These are phyloP conservation scores for Didymosphaeria variabile DNA, from an alignment of 2,329 filamentous ascomycete genomes.

Conservation along the genomic window DNA sequence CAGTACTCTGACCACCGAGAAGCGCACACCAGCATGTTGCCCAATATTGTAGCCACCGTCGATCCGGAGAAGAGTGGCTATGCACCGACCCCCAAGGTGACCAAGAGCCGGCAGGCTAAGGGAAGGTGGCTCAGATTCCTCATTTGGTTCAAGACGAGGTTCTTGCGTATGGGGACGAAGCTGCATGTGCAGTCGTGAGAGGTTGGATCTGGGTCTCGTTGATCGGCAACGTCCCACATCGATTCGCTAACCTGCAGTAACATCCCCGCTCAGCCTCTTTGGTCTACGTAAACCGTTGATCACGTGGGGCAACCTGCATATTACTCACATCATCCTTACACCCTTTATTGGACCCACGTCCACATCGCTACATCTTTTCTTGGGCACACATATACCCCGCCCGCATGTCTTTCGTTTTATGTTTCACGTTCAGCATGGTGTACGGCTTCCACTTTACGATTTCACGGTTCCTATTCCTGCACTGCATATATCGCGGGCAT, in stretches of 20 bases:
- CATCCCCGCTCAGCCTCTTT: slow-evolving; percentile 17
- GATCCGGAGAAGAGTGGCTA: slow-evolving; percentile 41
- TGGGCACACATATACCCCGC: slow-evolving; percentile 13
- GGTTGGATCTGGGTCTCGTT: slow-evolving; percentile 1
- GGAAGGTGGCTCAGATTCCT: slow-evolving; percentile 63
- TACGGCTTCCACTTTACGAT: slow-evolving; percentile 32
- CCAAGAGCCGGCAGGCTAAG: slow-evolving; percentile 48
- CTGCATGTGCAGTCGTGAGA: slow-evolving; percentile 23
- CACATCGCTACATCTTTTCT: slow-evolving; percentile 1
- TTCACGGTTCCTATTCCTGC: slow-evolving; percentile 21
- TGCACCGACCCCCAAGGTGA: slow-evolving; percentile 36
- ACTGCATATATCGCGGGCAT: slow-evolving; percentile 36
- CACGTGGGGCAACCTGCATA: not conserved
- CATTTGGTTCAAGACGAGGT: slow-evolving; percentile 64
- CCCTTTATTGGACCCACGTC: not conserved
- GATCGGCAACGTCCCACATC: slow-evolving; percentile 9
- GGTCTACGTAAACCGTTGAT: slow-evolving; percentile 12
- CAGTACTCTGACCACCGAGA: slow-evolving; percentile 51
- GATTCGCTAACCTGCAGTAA: slow-evolving; percentile 3
- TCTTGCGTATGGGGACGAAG: slow-evolving; percentile 57
- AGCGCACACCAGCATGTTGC: slow-evolving; percentile 46
- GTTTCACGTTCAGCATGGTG: slow-evolving; percentile 32
- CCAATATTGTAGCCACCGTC: slow-evolving; percentile 41
- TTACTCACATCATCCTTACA: slow-evolving; percentile 1
- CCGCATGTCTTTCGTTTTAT: slow-evolving; percentile 16